These are phyloP conservation scores for Sclerotinia borealis DNA, from an alignment of 2,329 filamentous ascomycete species.

Conservation along the genomic window DNA sequence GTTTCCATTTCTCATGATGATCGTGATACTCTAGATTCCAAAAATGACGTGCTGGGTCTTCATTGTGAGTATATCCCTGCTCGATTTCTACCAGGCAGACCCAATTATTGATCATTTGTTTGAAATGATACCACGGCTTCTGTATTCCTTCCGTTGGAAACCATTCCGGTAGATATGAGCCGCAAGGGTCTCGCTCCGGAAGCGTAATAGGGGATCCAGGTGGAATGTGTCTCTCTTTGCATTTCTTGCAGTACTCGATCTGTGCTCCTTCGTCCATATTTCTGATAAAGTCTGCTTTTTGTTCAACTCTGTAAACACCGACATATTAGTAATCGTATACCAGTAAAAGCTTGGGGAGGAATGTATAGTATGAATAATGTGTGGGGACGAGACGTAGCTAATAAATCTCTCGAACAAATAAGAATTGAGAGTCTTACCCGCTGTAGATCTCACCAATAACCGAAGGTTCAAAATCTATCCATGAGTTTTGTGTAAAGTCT, in stretches of 20 bases:
- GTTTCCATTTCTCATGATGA: slow-evolving; percentile 20
- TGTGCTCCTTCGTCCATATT: slow-evolving; percentile 12
- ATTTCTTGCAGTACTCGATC: slow-evolving; percentile 24
- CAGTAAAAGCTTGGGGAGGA: background rate
- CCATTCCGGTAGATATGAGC: slow-evolving; percentile 27
- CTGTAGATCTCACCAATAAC: slow-evolving; percentile 7
- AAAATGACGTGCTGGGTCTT: slow-evolving; percentile 1
- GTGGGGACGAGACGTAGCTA: no score
- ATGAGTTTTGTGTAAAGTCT: slow-evolving; percentile 6
- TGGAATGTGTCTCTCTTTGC: slow-evolving; percentile 25
- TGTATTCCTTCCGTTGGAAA: slow-evolving; percentile 20
- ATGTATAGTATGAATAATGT: background rate
- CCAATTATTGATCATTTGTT: slow-evolving; percentile 17
- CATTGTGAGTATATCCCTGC: slow-evolving; percentile 11
- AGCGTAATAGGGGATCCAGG: slow-evolving; percentile 22
- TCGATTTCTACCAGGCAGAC: slow-evolving; percentile 16
- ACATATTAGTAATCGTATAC: background rate
- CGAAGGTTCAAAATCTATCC: slow-evolving; percentile 4
- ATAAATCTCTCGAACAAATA: background rate
- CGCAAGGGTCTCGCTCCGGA: slow-evolving; percentile 25
- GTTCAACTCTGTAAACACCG: background rate
- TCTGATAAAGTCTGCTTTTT: slow-evolving; percentile 11
- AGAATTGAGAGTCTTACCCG: background rate
- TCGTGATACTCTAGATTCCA: slow-evolving; percentile 28
- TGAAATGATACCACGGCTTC: slow-evolving; percentile 22